Base-by-base conservation (phyloP, 129 eudicot species). In the Gnaphalium uliginosum region DNA sequence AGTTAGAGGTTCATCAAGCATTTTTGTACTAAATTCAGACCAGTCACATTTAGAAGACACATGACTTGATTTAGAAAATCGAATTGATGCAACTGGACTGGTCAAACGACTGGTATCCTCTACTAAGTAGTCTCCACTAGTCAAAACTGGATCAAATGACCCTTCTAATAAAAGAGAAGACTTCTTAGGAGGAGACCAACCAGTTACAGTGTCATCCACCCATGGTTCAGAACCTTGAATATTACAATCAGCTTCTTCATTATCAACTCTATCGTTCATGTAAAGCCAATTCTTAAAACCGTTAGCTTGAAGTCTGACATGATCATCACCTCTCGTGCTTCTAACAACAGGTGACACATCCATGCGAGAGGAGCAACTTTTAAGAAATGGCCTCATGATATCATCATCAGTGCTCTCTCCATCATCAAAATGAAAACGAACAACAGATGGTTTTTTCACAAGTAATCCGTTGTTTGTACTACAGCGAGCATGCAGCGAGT, bases 361-460 rank as follows among this genome's bases (percentile, higher is more conserved):
- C 81, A 61, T 69, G 61, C 48, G 72, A 69, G 76, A 60, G 50
- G 88, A 86, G 81, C 92, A 88, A 76, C 82, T 79, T 76, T 79
- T 69, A 56, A 86, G 25, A 77, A 77, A 76, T 65, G 87, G 83
- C 74, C 70, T 85, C 30, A 69, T 79, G 18, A 54, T 53, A 58
- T 61, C 68, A 46, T 79, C 71, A 59, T 43, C 60, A 54, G 66
- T 64, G 76, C 65, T 63, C 43, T 66, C 76, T 21, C 39, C 57
- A 53, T 71, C 81, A 66, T 65, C 59, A 32, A 74, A 50, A n/a
- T 75, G 79, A 66, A 66, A 80, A 81, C 50, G 59, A 70, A 79
- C 79, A 56, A 63, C 35, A 82, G 78, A 61, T 58, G 56, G 67
- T 37, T 73, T 33, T 65, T 72, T 41, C 63, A 72, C 69, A 35